phyloP scores from a whole-genome alignment of 345 rosid species.

The Acer negundo region DNA sequence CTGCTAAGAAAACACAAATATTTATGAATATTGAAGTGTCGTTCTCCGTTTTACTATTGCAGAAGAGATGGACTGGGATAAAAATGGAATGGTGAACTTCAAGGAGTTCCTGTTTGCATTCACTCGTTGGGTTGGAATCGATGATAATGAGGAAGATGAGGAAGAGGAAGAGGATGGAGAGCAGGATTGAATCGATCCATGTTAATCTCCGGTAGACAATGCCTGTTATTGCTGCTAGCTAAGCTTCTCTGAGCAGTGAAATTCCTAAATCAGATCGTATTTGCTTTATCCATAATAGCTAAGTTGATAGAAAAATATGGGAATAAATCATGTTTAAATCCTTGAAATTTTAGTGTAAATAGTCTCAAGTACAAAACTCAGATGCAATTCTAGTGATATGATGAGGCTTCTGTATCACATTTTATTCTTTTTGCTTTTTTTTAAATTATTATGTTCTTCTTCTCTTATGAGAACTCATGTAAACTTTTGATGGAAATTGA shows the following conservation, averaged over 20 bases:
- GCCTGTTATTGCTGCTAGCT: neutral
- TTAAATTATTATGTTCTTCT: neutral
- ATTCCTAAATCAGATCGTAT: neutral
- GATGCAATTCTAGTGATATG: conserved; percentile 5
- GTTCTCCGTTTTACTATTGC: conserved; percentile 25
- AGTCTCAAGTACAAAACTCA: conserved; percentile 16
- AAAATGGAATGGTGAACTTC: conserved; percentile 86
- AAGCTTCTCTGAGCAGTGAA: neutral
- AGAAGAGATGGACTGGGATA: conserved; percentile 99
- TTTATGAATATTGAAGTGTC: neutral
- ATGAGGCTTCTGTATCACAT: neutral
- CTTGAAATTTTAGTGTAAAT: conserved; percentile 21
- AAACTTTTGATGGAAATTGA: no score
- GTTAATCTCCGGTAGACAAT: neutral
- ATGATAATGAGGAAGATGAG: conserved; percentile 67
- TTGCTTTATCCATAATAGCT: conserved; percentile 12
- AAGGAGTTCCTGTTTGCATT: conserved; percentile 95
- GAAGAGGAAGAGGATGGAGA: conserved; percentile 29
- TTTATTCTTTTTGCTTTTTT: neutral
- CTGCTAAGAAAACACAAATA: neutral
- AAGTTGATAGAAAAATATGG: conserved; percentile 5
- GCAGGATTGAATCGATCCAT: conserved; percentile 21
- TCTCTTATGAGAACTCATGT: neutral
- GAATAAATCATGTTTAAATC: neutral
- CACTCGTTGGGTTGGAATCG: conserved; percentile 88